These are phyloP conservation scores for Amylostereum areolatum DNA, from an alignment of 1,284 basidiomycete genomes.

Conservation along the genomic window DNA sequence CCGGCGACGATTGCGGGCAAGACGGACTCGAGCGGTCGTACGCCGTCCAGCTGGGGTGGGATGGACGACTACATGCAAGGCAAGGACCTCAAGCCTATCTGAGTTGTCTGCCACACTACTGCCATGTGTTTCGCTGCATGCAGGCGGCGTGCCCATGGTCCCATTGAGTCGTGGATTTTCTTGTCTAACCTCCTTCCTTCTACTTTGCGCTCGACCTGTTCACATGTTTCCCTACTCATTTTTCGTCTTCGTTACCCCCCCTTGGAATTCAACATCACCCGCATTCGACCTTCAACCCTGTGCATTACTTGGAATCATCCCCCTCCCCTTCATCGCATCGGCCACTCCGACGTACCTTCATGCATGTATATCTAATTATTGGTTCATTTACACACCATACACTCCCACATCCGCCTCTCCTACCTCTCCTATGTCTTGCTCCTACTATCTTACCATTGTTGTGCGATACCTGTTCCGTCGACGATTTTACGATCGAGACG, in stretches of 20 bases:
- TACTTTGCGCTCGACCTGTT: not conserved
- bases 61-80: slow-evolving; percentile 19
- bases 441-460: not conserved
- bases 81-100: slow-evolving; percentile 4
- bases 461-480: not conserved
- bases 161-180: not conserved
- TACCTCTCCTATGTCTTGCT: not conserved
- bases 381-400: slow-evolving; percentile 5
- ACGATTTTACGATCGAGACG: not conserved
- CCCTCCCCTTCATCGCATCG: not conserved
- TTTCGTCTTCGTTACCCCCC: not conserved
- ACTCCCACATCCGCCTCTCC: not conserved
- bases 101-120: not conserved
- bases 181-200: not conserved
- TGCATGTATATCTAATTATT: slow-evolving; percentile 7
- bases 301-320: not conserved
- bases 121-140: not conserved
- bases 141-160: too few relatives aligned
- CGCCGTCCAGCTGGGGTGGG: slow-evolving; percentile 33
- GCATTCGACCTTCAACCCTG: not conserved
- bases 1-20: slow-evolving; percentile 48
- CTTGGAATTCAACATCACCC: not conserved
- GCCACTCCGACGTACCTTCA: not conserved
- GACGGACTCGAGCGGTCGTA: slow-evolving; percentile 30
- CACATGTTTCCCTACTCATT: not conserved